phyloP scores from a whole-genome alignment of 208 protist genomes.

The Acanthamoeba healyi region DNA sequence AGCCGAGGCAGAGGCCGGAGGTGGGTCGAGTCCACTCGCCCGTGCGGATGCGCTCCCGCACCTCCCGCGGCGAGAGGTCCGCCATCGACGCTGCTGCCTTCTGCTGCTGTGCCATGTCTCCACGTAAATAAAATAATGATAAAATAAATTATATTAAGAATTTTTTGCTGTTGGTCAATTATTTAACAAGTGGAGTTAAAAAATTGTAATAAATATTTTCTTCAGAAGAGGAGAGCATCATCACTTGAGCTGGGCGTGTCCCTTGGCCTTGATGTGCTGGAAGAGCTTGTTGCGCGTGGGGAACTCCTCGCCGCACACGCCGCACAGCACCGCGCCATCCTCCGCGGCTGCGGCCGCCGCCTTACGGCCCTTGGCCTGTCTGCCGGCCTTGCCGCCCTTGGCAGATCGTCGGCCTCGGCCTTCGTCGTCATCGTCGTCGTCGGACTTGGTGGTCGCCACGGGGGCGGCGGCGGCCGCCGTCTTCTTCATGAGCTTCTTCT shows the following conservation, averaged over 20 bases:
- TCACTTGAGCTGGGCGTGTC: constrained; percentile 63
- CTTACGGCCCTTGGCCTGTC: not conserved
- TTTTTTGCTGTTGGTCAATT: not conserved
- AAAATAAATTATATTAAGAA: too few species aligned
- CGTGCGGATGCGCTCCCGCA: constrained; percentile 57
- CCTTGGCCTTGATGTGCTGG: constrained; percentile 68
- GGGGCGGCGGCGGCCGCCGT: not conserved
- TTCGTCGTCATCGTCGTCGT: not conserved
- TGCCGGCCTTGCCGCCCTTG: not conserved
- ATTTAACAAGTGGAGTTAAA: too few species aligned
- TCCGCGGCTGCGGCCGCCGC: not conserved
- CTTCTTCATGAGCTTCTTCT: not conserved
- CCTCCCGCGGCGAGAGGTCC: not conserved
- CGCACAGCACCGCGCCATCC: not conserved
- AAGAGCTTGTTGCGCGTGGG: constrained; percentile 66
- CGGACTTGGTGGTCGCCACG: not conserved
- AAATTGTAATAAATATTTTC: too few species aligned
- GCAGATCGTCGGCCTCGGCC: not conserved
- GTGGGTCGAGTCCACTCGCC: constrained; percentile 46
- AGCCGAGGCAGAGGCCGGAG: constrained; percentile 58
- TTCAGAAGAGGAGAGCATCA: not conserved
- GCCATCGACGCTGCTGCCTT: not conserved
- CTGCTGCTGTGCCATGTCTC: too few species aligned
- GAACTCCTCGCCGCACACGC: constrained; percentile 43
- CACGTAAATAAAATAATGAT: constrained; percentile 56